Percentiles rank a stretch among this genome's conserved stretches.
Conservation (phyloP, 345 rosid genomes). For the Moricandia arvensis region DNA sequence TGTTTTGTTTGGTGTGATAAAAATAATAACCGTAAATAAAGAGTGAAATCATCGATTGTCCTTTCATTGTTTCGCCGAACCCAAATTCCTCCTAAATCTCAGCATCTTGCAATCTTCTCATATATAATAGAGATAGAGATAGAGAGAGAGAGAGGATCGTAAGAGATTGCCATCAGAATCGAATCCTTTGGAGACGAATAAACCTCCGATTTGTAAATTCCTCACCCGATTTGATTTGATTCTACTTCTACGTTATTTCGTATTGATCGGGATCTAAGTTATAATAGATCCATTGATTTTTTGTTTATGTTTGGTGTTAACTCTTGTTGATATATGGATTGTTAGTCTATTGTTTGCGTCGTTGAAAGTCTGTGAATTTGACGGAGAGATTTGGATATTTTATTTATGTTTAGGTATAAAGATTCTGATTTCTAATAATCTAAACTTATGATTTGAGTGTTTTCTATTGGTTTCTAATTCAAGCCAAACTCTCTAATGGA, state of each 20-base stretch:
- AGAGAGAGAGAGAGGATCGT: background rate
- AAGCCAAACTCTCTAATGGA: background rate
- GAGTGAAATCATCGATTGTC: slow-evolving; percentile 33
- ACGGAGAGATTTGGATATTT: background rate
- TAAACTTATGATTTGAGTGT: background rate
- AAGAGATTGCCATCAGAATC: slow-evolving; percentile 14
- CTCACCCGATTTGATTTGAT: slow-evolving; percentile 13
- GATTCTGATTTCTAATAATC: slow-evolving; percentile 8
- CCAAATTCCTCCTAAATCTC: slow-evolving; percentile 37
- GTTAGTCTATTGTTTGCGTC: background rate
- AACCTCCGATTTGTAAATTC: slow-evolving; percentile 43
- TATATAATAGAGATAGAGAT: background rate
- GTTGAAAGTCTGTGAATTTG: slow-evolving; percentile 10
- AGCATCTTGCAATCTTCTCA: slow-evolving; percentile 36
- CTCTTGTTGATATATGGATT: background rate
- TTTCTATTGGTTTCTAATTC: background rate
- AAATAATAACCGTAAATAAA: background rate
- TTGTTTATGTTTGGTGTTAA: background rate
- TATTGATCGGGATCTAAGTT: slow-evolving; percentile 4
- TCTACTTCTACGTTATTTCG: background rate
- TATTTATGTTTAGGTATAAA: background rate
- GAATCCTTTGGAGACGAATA: slow-evolving; percentile 20
- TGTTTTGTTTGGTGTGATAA: background rate
- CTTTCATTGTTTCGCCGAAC: slow-evolving; percentile 30
- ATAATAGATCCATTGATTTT: slow-evolving; percentile 8